Evolutionary conservation across 2,329 filamentous ascomycete genomes (phyloP).

Genomic region (Hawksworthiomyces lignivorus): DNA sequence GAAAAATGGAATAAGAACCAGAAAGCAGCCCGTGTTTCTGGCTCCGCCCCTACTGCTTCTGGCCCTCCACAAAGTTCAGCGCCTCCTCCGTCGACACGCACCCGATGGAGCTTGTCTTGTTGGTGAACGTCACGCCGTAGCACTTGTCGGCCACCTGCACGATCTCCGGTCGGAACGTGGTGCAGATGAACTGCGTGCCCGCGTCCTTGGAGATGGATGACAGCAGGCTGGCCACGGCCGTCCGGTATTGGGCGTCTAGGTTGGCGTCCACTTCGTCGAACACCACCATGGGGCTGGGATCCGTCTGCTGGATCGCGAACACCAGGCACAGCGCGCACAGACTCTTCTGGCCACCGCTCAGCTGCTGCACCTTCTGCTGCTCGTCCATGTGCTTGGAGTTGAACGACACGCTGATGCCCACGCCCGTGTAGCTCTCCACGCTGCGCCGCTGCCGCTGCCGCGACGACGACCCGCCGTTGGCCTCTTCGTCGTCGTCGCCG

Average conservation of each 20-base stretch:
- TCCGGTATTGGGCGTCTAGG: slow-evolving; percentile 94
- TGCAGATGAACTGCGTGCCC: slow-evolving; percentile 87
- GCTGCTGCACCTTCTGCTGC: slow-evolving; percentile 94
- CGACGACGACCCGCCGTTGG: slow-evolving; percentile 54
- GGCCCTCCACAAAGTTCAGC: slow-evolving; percentile 88
- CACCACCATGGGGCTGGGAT: slow-evolving; percentile 96
- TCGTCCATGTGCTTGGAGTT: slow-evolving; percentile 94
- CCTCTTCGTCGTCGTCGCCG: slow-evolving; percentile 50
- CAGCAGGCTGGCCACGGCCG: slow-evolving; percentile 85
- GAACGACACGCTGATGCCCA: slow-evolving; percentile 95
- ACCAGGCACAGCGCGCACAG: slow-evolving; percentile 94
- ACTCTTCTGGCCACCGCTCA: slow-evolving; percentile 97
- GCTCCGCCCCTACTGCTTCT: slow-evolving; percentile 35
- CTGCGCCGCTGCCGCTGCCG: slow-evolving; percentile 43
- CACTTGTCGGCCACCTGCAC: slow-evolving; percentile 92
- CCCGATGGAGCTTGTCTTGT: slow-evolving; percentile 91
- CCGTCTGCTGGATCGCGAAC: slow-evolving; percentile 96
- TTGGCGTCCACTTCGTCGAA: slow-evolving; percentile 99
- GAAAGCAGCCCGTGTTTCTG: too few relatives aligned
- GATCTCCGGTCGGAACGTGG: slow-evolving; percentile 96
- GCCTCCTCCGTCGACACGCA: slow-evolving; percentile 83
- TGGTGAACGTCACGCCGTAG: slow-evolving; percentile 89
- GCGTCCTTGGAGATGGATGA: slow-evolving; percentile 64
- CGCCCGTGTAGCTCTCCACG: slow-evolving; percentile 93
- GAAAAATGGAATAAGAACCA: background rate